phyloP scores from a whole-genome alignment of 331 rosid genomes.

The Prunus yedoensis region DNA sequence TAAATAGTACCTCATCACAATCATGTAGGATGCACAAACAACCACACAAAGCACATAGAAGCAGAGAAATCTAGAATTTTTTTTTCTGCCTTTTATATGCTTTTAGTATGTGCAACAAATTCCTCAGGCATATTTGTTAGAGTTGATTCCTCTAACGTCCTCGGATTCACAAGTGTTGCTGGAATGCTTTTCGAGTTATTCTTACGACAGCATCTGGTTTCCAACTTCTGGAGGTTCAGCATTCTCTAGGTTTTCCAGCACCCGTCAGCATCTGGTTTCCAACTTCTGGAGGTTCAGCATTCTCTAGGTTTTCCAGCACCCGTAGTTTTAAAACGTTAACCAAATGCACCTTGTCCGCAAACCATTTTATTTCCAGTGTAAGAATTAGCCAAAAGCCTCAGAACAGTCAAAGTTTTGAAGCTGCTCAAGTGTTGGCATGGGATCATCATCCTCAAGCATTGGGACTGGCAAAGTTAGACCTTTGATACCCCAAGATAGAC shows the following conservation, averaged over 20 bases:
- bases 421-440: neutral
- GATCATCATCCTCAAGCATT: slow-evolving; percentile 1
- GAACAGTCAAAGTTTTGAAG: neutral
- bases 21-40: no score
- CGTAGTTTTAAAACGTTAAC: neutral
- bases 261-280: no score
- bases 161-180: neutral
- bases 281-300: no score
- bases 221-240: neutral
- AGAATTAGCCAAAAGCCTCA: slow-evolving; percentile 2
- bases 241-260: no score
- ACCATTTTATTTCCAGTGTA: neutral
- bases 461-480: slow-evolving; percentile 8
- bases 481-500: neutral
- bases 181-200: neutral
- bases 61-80: no score
- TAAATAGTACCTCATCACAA: no score
- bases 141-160: neutral
- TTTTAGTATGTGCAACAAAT: neutral
- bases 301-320: neutral
- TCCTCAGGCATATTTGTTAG: neutral
- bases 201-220: neutral
- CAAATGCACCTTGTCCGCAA: neutral
- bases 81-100: no score
- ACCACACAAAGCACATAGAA: no score